Percentiles rank a stretch among this genome's conserved stretches.
Conservation (phyloP, 2,329 filamentous ascomycete genomes). For the Beauveria bassiana region DNA sequence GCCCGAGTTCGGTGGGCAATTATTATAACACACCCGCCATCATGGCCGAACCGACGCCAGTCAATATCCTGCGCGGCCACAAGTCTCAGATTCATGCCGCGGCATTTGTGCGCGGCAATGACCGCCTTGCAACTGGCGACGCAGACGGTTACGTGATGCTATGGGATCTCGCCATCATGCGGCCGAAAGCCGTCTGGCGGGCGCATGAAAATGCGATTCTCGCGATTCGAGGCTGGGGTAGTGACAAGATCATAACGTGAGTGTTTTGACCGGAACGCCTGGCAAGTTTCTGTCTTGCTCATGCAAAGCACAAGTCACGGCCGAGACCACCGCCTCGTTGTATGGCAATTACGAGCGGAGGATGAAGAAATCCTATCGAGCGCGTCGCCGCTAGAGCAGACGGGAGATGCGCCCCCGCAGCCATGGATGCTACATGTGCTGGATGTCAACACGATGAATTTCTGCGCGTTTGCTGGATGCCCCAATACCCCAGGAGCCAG, state of each 20-base stretch:
- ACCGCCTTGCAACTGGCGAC: constrained; percentile 76
- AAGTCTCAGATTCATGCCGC: constrained; percentile 70
- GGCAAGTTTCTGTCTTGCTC: background rate
- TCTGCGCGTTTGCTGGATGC: constrained; percentile 73
- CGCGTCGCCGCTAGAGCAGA: constrained; percentile 61
- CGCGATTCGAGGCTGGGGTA: constrained; percentile 62
- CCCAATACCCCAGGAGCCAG: constrained; percentile 18
- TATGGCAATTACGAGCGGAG: constrained; percentile 64
- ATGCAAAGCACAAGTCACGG: constrained; percentile 61
- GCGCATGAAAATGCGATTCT: constrained; percentile 74
- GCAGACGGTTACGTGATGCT: constrained; percentile 81
- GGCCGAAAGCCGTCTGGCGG: constrained; percentile 77
- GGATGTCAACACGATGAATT: constrained; percentile 88
- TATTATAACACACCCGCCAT: background rate
- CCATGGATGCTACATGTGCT: constrained; percentile 85
- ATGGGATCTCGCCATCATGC: constrained; percentile 78
- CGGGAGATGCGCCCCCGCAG: constrained; percentile 40
- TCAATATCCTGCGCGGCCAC: constrained; percentile 75
- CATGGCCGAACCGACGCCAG: constrained; percentile 30
- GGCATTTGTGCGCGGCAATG: constrained; percentile 64
- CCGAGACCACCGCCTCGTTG: constrained; percentile 75
- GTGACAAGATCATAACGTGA: constrained; percentile 76
- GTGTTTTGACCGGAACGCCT: constrained; percentile 23
- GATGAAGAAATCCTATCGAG: constrained; percentile 61
- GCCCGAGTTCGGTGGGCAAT: background rate